Evolutionary conservation across 768 basidiomycete genomes (phyloP).

Genomic region (Mycena venus): DNA sequence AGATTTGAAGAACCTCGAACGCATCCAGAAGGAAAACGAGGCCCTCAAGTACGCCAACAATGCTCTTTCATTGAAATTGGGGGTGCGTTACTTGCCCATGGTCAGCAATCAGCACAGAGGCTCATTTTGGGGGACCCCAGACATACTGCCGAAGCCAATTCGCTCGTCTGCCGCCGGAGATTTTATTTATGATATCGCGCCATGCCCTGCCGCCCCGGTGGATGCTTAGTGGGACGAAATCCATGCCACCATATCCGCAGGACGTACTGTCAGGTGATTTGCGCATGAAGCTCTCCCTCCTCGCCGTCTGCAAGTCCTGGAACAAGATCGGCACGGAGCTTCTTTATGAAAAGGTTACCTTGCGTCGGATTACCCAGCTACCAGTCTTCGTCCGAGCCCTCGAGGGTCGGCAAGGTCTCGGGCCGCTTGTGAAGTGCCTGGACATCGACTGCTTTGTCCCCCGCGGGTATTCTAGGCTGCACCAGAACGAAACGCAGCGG

Average conservation of each 20-base stretch:
- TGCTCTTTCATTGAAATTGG: background rate
- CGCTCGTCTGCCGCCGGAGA: background rate
- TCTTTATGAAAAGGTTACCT: background rate
- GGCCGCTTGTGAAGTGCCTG: background rate
- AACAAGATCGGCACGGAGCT: background rate
- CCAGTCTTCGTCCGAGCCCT: background rate
- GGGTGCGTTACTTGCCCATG: background rate
- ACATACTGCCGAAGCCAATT: background rate
- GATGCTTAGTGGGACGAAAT: background rate
- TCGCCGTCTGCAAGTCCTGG: slow-evolving; percentile 1
- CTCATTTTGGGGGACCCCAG: background rate
- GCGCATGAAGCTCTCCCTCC: background rate
- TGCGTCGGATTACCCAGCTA: background rate
- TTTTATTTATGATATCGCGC: background rate
- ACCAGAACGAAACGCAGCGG: background rate
- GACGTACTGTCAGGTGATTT: background rate
- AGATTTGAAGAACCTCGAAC: too few species aligned
- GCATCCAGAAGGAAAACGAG: too few species aligned
- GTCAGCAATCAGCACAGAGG: background rate
- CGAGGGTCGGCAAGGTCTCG: background rate
- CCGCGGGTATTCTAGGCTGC: background rate
- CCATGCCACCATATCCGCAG: background rate
- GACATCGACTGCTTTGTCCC: slow-evolving; percentile 4
- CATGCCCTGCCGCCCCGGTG: background rate
- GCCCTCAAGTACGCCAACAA: background rate